phyloP scores from a whole-genome alignment of 768 basidiomycete species.

The Tylopilus vinaceipallidus region DNA sequence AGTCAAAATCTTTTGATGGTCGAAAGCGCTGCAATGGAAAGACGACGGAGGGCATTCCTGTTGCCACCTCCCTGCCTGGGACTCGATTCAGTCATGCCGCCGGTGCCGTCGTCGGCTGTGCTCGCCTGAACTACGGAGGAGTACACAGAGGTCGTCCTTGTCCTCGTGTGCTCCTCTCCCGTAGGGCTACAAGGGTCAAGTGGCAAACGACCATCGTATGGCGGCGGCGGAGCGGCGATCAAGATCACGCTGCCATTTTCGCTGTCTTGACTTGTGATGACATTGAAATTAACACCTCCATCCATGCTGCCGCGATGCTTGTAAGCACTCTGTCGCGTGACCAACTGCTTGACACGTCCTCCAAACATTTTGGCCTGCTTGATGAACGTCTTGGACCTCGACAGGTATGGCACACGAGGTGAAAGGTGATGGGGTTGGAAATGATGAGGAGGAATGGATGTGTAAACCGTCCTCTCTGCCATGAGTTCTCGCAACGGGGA shows the following conservation, averaged over 20 bases:
- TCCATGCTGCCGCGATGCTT: constrained; percentile 21
- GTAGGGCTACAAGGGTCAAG: constrained; percentile 4
- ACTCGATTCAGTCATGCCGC: constrained; percentile 7
- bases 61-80: constrained; percentile 15
- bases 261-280: constrained; percentile 28
- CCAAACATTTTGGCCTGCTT: constrained; percentile 29
- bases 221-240: constrained; percentile 30
- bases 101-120: constrained; percentile 7
- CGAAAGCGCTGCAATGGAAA: constrained; percentile 33
- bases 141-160: constrained; percentile 23
- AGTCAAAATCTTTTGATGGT: constrained; percentile 26
- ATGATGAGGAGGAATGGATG: constrained; percentile 10
- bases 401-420: neutral
- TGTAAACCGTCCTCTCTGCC: constrained; percentile 4
- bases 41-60: constrained; percentile 26
- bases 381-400: constrained; percentile 19
- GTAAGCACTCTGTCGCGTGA: constrained; percentile 12
- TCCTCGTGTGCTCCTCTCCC: constrained; percentile 10
- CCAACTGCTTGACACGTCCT: constrained; percentile 29
- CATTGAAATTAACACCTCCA: constrained; percentile 15
- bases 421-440: constrained; percentile 1
- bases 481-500: constrained; percentile 6
- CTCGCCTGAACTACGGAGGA: constrained; percentile 20
- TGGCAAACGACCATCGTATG: constrained; percentile 18
- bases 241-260: constrained; percentile 30